Percentiles rank a stretch among this genome's conserved stretches.
phyloP scores from a whole-genome alignment of 129 eudicot species.

The Helianthus tuberosus region DNA sequence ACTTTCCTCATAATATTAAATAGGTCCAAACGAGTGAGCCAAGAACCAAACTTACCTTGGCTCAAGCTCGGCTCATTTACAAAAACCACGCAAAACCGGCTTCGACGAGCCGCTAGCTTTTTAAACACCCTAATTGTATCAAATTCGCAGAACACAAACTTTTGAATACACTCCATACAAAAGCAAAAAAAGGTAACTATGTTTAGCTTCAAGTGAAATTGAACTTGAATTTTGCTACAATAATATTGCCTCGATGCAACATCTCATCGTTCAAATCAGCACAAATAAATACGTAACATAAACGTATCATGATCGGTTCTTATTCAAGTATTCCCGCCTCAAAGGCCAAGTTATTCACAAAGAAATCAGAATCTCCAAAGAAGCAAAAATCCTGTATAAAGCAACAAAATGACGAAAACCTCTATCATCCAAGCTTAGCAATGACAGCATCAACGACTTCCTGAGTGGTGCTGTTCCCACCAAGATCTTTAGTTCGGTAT shows the following conservation, averaged over 20 bases:
- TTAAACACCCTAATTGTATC: too few species aligned
- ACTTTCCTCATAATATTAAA: too few species aligned
- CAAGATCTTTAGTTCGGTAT: slow-evolving; percentile 79
- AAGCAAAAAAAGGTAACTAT: background rate
- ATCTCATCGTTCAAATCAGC: background rate
- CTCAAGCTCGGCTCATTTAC: too few species aligned
- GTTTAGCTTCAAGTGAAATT: background rate
- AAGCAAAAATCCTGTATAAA: slow-evolving; percentile 5
- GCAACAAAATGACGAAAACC: slow-evolving; percentile 8
- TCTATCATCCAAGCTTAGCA: slow-evolving; percentile 52
- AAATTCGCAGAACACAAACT: background rate
- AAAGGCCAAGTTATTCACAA: slow-evolving; percentile 41
- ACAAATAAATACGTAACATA: slow-evolving; percentile 24
- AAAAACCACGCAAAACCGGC: too few species aligned
- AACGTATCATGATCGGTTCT: slow-evolving; percentile 15
- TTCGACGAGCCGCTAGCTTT: too few species aligned
- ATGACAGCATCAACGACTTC: slow-evolving; percentile 94
- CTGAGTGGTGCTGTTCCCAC: slow-evolving; percentile 82
- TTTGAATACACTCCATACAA: background rate
- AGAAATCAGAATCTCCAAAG: slow-evolving; percentile 23
- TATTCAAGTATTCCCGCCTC: slow-evolving; percentile 33
- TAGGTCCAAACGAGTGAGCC: too few species aligned
- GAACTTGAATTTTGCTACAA: slow-evolving; percentile 11
- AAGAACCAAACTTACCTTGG: too few species aligned
- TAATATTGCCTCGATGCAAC: slow-evolving; percentile 14